Conservation (phyloP, 2,329 filamentous ascomycete species). For the Ophiostoma novo-ulmi region DNA sequence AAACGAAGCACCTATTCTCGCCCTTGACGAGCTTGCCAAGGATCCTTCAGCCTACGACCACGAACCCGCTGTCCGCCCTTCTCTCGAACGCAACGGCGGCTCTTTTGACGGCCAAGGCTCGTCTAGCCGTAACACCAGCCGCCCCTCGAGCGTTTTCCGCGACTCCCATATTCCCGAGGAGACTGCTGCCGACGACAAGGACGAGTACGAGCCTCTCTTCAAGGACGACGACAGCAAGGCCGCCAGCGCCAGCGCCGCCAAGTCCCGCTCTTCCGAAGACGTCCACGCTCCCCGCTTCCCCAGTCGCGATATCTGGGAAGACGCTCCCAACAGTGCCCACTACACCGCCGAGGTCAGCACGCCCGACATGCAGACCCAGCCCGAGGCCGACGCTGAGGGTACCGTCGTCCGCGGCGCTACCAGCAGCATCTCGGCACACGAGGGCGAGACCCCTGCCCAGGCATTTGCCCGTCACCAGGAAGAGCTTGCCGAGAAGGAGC, state of each 20-base stretch:
- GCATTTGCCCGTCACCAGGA: conserved; percentile 63
- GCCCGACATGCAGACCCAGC: conserved; percentile 52
- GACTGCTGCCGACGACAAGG: conserved; percentile 63
- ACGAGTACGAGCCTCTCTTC: conserved; percentile 94
- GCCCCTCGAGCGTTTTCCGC: conserved; percentile 33
- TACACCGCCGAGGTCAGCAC: conserved; percentile 77
- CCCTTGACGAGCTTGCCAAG: conserved; percentile 79
- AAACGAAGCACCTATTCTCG: conserved; percentile 75
- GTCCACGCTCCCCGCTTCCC: conserved; percentile 67
- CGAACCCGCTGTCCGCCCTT: conserved; percentile 76
- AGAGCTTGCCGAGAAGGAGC: conserved; percentile 53
- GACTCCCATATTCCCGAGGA: conserved; percentile 47
- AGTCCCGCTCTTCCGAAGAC: conserved; percentile 46
- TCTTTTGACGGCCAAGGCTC: conserved; percentile 49
- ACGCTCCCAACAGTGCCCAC: conserved; percentile 80
- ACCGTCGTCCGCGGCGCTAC: conserved; percentile 27
- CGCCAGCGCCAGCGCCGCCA: conserved; percentile 27
- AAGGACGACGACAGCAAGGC: conserved; percentile 60
- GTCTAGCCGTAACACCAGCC: conserved; percentile 33
- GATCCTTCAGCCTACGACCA: conserved; percentile 62
- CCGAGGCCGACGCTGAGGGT: conserved; percentile 30
- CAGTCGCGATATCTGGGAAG: conserved; percentile 96
- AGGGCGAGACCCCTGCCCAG: conserved; percentile 54
- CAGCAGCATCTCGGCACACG: conserved; percentile 35
- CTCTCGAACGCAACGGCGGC: conserved; percentile 58